Evolutionary conservation across 2,329 filamentous ascomycete species (phyloP).

Genomic region (Esteya vermicola): DNA sequence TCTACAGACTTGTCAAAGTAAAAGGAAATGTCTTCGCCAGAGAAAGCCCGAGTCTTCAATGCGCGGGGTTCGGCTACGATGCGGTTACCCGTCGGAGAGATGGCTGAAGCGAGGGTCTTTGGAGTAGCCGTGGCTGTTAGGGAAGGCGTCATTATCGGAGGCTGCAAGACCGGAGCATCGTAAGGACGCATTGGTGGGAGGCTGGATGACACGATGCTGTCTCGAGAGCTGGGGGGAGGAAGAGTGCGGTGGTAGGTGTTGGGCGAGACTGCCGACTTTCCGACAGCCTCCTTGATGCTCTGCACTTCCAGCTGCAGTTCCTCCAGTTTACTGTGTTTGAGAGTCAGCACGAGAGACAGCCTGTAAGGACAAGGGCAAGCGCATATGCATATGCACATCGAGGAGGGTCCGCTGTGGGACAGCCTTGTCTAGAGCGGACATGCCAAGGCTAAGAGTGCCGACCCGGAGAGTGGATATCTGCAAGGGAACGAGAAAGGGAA

Average conservation of each 20-base stretch:
- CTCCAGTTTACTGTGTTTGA: conserved; percentile 35
- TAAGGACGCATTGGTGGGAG: conserved; percentile 10
- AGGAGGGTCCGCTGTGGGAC: too few relatives aligned
- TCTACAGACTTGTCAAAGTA: conserved; percentile 35
- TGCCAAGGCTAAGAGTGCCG: neutral
- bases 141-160: conserved; percentile 9
- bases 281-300: conserved; percentile 38
- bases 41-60: conserved; percentile 31
- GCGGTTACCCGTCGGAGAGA: neutral
- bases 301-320: conserved; percentile 39
- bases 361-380: too few relatives aligned
- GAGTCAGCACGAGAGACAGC: conserved; percentile 2
- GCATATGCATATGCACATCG: too few relatives aligned
- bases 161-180: conserved; percentile 9
- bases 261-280: conserved; percentile 10
- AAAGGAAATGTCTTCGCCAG: conserved; percentile 38
- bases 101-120: conserved; percentile 4
- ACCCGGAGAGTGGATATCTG: neutral
- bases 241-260: conserved; percentile 10
- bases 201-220: conserved; percentile 7
- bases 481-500: neutral
- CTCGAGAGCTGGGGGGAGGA: conserved; percentile 9
- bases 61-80: conserved; percentile 25
- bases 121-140: conserved; percentile 10
- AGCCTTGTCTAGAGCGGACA: too few relatives aligned